Percentiles rank a stretch among this genome's conserved stretches.
These are phyloP conservation scores for Spizellomyces sp. DNA, from an alignment of 192 early-diverging fungal genomes.

Conservation along the genomic window DNA sequence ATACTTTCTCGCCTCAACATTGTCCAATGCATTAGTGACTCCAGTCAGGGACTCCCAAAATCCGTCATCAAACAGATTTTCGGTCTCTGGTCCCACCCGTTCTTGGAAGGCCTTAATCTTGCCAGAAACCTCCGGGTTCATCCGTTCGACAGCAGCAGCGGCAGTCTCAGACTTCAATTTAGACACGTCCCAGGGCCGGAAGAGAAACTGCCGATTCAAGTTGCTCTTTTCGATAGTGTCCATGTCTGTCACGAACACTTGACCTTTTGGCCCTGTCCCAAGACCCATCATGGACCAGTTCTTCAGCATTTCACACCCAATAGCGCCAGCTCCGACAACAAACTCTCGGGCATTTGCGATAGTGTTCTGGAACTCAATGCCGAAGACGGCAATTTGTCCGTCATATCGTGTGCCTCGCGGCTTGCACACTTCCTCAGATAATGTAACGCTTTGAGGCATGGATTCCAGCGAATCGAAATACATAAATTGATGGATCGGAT, in stretches of 20 bases:
- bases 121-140: constrained; percentile 89
- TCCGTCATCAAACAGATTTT: constrained; percentile 85
- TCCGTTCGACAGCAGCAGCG: constrained; percentile 78
- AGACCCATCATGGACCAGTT: constrained; percentile 97
- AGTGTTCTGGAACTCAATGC: constrained; percentile 83
- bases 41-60: constrained; percentile 89
- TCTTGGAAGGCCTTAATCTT: constrained; percentile 73
- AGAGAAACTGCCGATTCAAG: constrained; percentile 99
- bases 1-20: constrained; percentile 96
- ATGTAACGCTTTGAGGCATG: constrained; percentile 68
- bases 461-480: constrained; percentile 99
- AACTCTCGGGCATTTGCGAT: constrained; percentile 89
- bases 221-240: constrained; percentile 99
- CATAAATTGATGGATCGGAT: constrained; percentile 87
- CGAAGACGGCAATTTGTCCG: constrained; percentile 95
- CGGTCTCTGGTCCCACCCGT: constrained; percentile 93
- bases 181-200: constrained; percentile 72
- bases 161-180: constrained; percentile 95
- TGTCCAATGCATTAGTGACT: constrained; percentile 98
- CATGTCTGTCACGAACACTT: constrained; percentile 95
- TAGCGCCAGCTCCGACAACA: constrained; percentile 97
- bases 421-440: constrained; percentile 74
- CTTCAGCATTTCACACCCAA: constrained; percentile 99
- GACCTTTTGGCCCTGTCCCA: constrained; percentile 76
- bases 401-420: constrained; percentile 92